phyloP scores from a whole-genome alignment of 2,329 filamentous ascomycete genomes.

The Hortaea sp. region DNA sequence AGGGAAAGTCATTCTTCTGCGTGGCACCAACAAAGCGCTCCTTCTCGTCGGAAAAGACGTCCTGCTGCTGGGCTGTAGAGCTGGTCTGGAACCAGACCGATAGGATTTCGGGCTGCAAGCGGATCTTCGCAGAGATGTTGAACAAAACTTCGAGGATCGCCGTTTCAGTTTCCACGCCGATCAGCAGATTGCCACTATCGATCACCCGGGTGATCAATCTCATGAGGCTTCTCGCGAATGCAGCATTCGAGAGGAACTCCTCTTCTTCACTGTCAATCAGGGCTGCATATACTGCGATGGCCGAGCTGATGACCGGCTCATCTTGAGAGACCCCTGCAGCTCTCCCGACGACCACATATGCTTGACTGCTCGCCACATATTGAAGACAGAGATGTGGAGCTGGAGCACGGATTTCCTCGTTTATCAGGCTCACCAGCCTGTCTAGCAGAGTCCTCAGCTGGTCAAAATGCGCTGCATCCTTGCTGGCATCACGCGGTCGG shows the following conservation, averaged over 20 bases:
- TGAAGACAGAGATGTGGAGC: slow-evolving; percentile 85
- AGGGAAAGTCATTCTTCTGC: slow-evolving; percentile 81
- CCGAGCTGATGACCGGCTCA: slow-evolving; percentile 74
- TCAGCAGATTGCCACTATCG: slow-evolving; percentile 60
- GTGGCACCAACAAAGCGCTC: slow-evolving; percentile 73
- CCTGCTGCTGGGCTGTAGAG: slow-evolving; percentile 22
- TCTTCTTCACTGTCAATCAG: slow-evolving; percentile 95
- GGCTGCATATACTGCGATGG: slow-evolving; percentile 77
- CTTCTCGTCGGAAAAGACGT: slow-evolving; percentile 38
- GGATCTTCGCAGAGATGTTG: slow-evolving; percentile 92
- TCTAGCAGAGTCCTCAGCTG: slow-evolving; percentile 45
- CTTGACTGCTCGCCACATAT: slow-evolving; percentile 75
- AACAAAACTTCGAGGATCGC: slow-evolving; percentile 89
- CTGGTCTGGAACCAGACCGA: slow-evolving; percentile 76
- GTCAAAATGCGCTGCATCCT: slow-evolving; percentile 41
- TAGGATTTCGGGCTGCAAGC: slow-evolving; percentile 75
- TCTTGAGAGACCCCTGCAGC: slow-evolving; percentile 79
- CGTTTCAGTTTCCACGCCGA: slow-evolving; percentile 72
- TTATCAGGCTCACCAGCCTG: slow-evolving; percentile 57
- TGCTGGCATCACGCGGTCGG: slow-evolving; percentile 40
- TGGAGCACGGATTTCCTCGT: slow-evolving; percentile 79
- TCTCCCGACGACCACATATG: slow-evolving; percentile 82
- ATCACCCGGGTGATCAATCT: slow-evolving; percentile 74
- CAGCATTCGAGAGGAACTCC: slow-evolving; percentile 76
- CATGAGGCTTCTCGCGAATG: slow-evolving; percentile 79